Conservation (phyloP, 768 basidiomycete species). For the Trametes elegans region DNA sequence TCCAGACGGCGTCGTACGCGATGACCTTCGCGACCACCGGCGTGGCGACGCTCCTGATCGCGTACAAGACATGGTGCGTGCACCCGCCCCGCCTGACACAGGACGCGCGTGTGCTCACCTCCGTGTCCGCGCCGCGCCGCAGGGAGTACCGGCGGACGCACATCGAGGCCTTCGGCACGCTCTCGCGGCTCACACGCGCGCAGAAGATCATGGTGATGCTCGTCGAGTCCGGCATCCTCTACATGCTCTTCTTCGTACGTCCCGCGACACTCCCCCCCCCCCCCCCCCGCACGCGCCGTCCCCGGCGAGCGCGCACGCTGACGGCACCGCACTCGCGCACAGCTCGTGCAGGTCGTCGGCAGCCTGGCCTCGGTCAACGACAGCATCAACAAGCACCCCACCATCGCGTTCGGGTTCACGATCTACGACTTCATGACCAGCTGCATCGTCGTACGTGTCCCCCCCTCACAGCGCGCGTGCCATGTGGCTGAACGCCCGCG, state of each 20-base stretch:
- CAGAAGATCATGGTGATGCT: slow-evolving; percentile 21
- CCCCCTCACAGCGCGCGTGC: background rate
- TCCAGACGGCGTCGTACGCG: slow-evolving; percentile 24
- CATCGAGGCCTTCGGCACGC: background rate
- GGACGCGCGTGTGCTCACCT: background rate
- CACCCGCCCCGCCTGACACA: background rate
- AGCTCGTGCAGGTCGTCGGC: slow-evolving; percentile 3
- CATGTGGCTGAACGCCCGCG: background rate
- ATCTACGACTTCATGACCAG: slow-evolving; percentile 19
- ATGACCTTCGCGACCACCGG: slow-evolving; percentile 21
- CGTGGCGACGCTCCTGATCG: slow-evolving; percentile 21
- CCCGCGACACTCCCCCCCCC: too few species aligned
- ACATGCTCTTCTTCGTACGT: slow-evolving; percentile 27
- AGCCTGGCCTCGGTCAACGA: slow-evolving; percentile 6
- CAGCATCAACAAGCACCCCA: background rate
- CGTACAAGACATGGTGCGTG: slow-evolving; percentile 22
- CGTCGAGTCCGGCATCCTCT: slow-evolving; percentile 25
- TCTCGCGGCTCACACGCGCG: slow-evolving; percentile 9
- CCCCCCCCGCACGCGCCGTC: too few species aligned
- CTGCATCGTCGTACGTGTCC: slow-evolving; percentile 22
- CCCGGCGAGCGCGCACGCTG: background rate
- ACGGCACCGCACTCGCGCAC: background rate
- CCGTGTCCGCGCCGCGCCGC: background rate
- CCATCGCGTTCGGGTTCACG: slow-evolving; percentile 17
- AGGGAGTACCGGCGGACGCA: slow-evolving; percentile 2